Percentiles rank a stretch among this genome's conserved stretches.
Conservation (phyloP, 2,329 filamentous ascomycete species). For the Neonectria faginata region DNA sequence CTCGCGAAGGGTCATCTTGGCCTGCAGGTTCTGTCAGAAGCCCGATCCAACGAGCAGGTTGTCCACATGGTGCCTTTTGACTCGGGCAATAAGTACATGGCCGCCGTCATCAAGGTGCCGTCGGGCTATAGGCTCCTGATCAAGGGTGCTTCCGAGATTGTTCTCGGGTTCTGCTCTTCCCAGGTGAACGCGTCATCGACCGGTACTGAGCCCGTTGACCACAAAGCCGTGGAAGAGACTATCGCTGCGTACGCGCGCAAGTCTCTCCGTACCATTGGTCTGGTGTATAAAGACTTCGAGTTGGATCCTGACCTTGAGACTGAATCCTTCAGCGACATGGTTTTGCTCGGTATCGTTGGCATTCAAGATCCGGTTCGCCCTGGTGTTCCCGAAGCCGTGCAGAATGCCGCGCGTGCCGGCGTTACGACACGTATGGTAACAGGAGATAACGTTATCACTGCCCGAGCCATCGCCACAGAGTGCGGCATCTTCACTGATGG, state of each 20-base stretch:
- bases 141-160: slow-evolving; percentile 68
- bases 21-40: slow-evolving; percentile 57
- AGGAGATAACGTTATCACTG: slow-evolving; percentile 56
- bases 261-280: slow-evolving; percentile 79
- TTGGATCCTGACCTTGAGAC: slow-evolving; percentile 60
- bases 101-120: slow-evolving; percentile 60
- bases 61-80: slow-evolving; percentile 65
- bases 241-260: slow-evolving; percentile 69
- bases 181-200: slow-evolving; percentile 15
- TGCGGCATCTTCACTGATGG: slow-evolving; percentile 63
- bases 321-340: slow-evolving; percentile 52
- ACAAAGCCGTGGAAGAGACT: slow-evolving; percentile 60
- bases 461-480: slow-evolving; percentile 56
- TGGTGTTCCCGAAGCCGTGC: slow-evolving; percentile 70
- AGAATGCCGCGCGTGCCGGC: slow-evolving; percentile 70
- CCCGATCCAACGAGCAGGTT: slow-evolving; percentile 57
- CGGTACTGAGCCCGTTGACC: slow-evolving; percentile 57
- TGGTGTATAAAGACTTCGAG: slow-evolving; percentile 77
- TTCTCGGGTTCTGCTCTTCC: slow-evolving; percentile 58
- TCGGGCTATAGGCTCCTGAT: slow-evolving; percentile 60
- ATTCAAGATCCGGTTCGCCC: slow-evolving; percentile 74
- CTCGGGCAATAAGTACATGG: slow-evolving; percentile 66
- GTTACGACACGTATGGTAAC: slow-evolving; percentile 74
- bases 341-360: slow-evolving; percentile 64
- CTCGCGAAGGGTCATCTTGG: slow-evolving; percentile 62